Evolutionary conservation across 176 grass and related monocot species (phyloP).

Genomic region (maize (Zea mays)): DNA sequence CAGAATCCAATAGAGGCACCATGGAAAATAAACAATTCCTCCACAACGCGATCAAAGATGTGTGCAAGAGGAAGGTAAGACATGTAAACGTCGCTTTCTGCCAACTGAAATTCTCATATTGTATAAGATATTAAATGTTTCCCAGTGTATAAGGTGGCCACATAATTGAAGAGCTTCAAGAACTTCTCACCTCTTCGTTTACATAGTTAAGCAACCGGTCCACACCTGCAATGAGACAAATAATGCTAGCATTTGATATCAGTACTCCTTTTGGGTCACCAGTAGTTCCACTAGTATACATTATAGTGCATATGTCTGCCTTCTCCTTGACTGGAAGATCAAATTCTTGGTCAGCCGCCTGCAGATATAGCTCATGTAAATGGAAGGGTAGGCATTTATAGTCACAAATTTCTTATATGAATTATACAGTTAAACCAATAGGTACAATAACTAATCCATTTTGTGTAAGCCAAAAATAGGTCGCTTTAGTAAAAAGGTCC

Average conservation of each 20-base stretch:
- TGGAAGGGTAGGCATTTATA: background rate
- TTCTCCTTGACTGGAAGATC: constrained; percentile 73
- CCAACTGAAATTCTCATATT: constrained; percentile 53
- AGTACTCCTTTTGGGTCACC: constrained; percentile 85
- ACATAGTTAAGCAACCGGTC: constrained; percentile 52
- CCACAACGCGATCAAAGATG: constrained; percentile 93
- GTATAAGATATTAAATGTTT: constrained; percentile 30
- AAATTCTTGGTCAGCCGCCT: constrained; percentile 63
- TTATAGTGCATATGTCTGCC: constrained; percentile 81
- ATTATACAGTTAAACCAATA: constrained; percentile 12
- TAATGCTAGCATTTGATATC: constrained; percentile 79
- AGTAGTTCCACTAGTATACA: constrained; percentile 94
- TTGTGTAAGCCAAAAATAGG: background rate
- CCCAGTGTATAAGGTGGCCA: background rate
- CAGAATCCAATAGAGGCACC: constrained; percentile 98
- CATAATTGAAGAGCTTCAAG: constrained; percentile 22
- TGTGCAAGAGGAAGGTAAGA: constrained; percentile 97
- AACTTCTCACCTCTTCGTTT: constrained; percentile 51
- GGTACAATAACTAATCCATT: background rate
- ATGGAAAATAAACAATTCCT: constrained; percentile 94
- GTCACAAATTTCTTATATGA: constrained; percentile 26
- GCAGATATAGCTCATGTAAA: constrained; percentile 28
- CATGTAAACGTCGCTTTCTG: constrained; percentile 73
- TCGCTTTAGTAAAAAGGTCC: constrained; percentile 17
- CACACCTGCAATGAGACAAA: constrained; percentile 71